These are phyloP conservation scores for Triticum turgidum DNA, from an alignment of 176 grass and related monocot genomes.

Conservation along the genomic window DNA sequence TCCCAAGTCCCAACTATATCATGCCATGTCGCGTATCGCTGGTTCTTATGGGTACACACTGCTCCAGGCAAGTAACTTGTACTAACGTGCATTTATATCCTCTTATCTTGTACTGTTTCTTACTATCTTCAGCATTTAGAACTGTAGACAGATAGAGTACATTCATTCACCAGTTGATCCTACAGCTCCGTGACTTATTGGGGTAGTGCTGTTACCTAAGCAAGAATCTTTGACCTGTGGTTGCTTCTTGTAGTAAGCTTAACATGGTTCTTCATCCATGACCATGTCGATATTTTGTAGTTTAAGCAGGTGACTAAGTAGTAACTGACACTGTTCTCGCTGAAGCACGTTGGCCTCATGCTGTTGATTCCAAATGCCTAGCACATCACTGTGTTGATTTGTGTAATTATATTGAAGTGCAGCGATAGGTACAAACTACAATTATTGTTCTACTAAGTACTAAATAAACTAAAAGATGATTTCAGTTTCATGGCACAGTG, in stretches of 20 bases:
- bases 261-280: slow-evolving; percentile 27
- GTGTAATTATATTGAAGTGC: not conserved
- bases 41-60: slow-evolving; percentile 84
- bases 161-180: slow-evolving; percentile 23
- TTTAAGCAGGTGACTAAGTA: slow-evolving; percentile 39
- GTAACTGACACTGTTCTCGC: not conserved
- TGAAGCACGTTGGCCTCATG: not conserved
- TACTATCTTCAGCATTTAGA: not conserved
- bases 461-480: not conserved
- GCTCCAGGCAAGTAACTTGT: slow-evolving; percentile 77
- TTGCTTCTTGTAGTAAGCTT: slow-evolving; percentile 30
- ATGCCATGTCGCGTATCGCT: slow-evolving; percentile 71
- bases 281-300: slow-evolving; percentile 33
- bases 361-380: not conserved
- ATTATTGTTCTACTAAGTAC: not conserved
- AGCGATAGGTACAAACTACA: not conserved
- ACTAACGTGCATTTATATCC: not conserved
- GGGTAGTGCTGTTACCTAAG: slow-evolving; percentile 15
- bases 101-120: not conserved
- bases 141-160: slow-evolving; percentile 1
- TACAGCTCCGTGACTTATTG: slow-evolving; percentile 14
- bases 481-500: not conserved
- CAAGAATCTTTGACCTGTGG: slow-evolving; percentile 43
- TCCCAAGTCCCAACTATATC: slow-evolving; percentile 65
- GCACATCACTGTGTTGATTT: not conserved